Percentiles rank a stretch among this genome's conserved stretches.
Evolutionary conservation across 208 protist genomes (phyloP).

Genomic region (Acanthamoeba lenticulata): DNA sequence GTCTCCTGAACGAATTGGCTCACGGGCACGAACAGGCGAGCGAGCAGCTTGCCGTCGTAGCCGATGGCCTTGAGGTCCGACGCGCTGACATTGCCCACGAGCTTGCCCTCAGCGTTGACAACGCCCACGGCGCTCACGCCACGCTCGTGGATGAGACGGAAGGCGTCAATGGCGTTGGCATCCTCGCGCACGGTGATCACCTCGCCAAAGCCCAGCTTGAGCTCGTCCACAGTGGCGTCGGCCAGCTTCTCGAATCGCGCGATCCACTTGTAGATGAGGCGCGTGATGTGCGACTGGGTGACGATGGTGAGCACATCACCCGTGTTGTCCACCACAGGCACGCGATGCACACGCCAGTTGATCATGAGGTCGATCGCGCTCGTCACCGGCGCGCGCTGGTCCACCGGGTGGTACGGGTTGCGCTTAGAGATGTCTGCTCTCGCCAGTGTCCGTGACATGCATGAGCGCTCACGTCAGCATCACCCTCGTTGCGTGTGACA

Average conservation of each 20-base stretch:
- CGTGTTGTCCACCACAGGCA: constrained; percentile 65
- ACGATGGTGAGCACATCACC: constrained; percentile 65
- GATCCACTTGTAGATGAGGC: constrained; percentile 38
- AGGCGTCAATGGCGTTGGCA: constrained; percentile 56
- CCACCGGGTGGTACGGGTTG: constrained; percentile 69
- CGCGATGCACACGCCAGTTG: constrained; percentile 69
- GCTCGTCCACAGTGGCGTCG: background rate
- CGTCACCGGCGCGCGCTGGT: constrained; percentile 61
- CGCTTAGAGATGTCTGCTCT: constrained; percentile 57
- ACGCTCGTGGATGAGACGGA: constrained; percentile 68
- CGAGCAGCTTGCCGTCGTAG: background rate
- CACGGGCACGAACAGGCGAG: constrained; percentile 11
- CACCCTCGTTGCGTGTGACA: too few species aligned
- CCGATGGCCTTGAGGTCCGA: constrained; percentile 25
- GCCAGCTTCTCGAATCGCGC: background rate
- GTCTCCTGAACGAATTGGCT: background rate
- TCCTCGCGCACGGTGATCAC: constrained; percentile 47
- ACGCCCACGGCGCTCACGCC: constrained; percentile 30
- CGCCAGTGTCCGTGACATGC: too few species aligned
- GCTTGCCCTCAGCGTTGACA: background rate
- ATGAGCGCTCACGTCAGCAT: too few species aligned
- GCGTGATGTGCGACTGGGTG: constrained; percentile 68
- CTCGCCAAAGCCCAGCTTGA: background rate
- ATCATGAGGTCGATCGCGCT: constrained; percentile 69
- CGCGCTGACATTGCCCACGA: constrained; percentile 7